A percentile compares a stretch with the other conserved stretches of the same genome.
Evolutionary conservation across 2,329 filamentous ascomycete genomes (phyloP).

Genomic region (Talaromyces atroroseus): DNA sequence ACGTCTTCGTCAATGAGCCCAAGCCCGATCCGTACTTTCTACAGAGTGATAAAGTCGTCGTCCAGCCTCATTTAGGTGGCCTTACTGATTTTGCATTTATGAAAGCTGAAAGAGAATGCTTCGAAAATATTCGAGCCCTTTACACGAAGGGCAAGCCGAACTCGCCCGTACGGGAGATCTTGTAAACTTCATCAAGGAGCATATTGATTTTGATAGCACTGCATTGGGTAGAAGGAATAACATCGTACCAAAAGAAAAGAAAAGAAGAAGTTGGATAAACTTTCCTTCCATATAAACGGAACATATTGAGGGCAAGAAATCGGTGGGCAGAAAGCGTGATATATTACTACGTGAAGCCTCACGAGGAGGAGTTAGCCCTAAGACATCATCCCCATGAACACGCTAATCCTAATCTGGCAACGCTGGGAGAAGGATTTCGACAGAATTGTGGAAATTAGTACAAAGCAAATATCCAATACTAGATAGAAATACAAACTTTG

Average conservation of each 20-base stretch:
- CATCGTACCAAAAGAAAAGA: not conserved
- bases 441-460: no score
- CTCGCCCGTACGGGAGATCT: constrained; percentile 6
- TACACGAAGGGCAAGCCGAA: constrained; percentile 8
- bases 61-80: constrained; percentile 10
- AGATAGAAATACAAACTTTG: no score
- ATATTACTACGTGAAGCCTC: no score
- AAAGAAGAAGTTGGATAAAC: not conserved
- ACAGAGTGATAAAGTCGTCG: constrained; percentile 10
- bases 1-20: constrained; percentile 9
- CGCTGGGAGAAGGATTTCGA: no score
- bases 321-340: no score
- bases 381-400: no score
- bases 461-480: no score
- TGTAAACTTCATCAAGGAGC: not conserved
- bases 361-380: no score
- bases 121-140: constrained; percentile 8
- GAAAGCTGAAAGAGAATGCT: constrained; percentile 9
- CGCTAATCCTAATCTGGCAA: no score
- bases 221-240: not conserved
- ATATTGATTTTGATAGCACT: not conserved
- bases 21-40: constrained; percentile 4
- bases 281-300: no score
- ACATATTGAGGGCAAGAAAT: no score
- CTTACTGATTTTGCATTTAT: constrained; percentile 5